Percentiles rank a stretch among this genome's conserved stretches.
phyloP scores from a whole-genome alignment of 164 flowering plant genomes.

The Macadamia tetraphylla region DNA sequence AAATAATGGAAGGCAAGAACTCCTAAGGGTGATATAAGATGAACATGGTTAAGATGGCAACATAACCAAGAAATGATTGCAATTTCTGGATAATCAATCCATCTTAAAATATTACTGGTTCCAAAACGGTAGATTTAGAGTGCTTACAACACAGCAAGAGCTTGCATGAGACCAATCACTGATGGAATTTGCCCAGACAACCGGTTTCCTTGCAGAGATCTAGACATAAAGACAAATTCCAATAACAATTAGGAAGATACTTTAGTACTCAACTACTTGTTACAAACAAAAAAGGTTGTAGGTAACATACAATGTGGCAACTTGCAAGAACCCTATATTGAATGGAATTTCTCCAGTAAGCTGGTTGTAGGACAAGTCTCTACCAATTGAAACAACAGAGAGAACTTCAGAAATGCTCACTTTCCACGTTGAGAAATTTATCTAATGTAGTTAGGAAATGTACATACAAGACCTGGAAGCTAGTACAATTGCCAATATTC shows the following conservation, averaged over 20 bases:
- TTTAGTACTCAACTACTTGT: not conserved
- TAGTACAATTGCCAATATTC: conserved; percentile 84
- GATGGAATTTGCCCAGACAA: conserved; percentile 81
- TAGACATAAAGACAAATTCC: conserved; percentile 12
- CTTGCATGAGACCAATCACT: conserved; percentile 97
- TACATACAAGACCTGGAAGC: conserved; percentile 97
- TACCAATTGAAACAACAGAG: conserved; percentile 18
- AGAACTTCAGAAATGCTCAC: not conserved
- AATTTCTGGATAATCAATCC: not conserved
- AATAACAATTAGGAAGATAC: not conserved
- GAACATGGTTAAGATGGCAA: not conserved
- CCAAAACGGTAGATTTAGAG: not conserved
- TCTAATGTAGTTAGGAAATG: conserved; percentile 5
- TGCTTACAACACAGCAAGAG: conserved; percentile 97
- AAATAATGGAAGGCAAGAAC: not conserved
- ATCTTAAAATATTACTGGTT: not conserved
- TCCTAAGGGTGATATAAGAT: not conserved
- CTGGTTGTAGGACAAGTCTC: conserved; percentile 79
- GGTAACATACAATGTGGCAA: conserved; percentile 81
- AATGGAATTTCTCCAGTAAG: conserved; percentile 92
- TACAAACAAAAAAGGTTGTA: not conserved
- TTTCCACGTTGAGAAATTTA: not conserved
- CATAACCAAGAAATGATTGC: not conserved
- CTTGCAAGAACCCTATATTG: conserved; percentile 95
- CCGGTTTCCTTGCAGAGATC: conserved; percentile 86